These are phyloP conservation scores for Fusarium sp. DNA, from an alignment of 2,329 filamentous ascomycete genomes.

Conservation along the genomic window DNA sequence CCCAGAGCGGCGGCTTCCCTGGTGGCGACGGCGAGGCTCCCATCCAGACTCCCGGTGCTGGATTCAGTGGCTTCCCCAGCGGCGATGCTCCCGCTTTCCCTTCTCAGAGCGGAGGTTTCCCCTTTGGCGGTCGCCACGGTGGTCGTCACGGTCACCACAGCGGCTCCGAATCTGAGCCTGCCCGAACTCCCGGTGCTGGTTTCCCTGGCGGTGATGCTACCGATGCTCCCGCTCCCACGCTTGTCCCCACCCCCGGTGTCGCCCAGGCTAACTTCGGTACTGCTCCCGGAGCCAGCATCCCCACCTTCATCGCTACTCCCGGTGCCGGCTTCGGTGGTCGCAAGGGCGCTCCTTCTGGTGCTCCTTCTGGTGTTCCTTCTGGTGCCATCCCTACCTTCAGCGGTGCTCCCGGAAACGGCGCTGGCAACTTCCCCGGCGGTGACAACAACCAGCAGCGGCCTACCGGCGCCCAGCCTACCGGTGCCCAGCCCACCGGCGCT, in stretches of 20 bases:
- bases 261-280: neutral
- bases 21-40: slow-evolving; percentile 3
- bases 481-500: neutral
- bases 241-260: slow-evolving; percentile 26
- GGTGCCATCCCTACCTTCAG: slow-evolving; percentile 28
- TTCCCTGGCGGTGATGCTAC: neutral
- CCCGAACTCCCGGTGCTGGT: slow-evolving; percentile 1
- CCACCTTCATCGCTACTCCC: slow-evolving; percentile 14
- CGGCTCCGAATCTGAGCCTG: neutral
- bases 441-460: neutral
- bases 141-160: neutral
- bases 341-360: neutral
- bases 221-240: slow-evolving; percentile 17
- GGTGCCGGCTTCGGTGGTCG: slow-evolving; percentile 4
- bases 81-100: slow-evolving; percentile 6
- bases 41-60: slow-evolving; percentile 7
- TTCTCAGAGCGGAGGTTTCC: slow-evolving; percentile 11
- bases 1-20: neutral
- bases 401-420: slow-evolving; percentile 27
- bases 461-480: too few species aligned
- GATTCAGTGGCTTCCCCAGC: neutral
- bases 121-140: slow-evolving; percentile 1
- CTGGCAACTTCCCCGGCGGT: slow-evolving; percentile 17
- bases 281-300: neutral
- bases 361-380: neutral